Evolutionary conservation across 2,329 filamentous ascomycete species (phyloP), one percentile per base, ranked within the genome.

Genomic region (Penicillium glabrum): DNA sequence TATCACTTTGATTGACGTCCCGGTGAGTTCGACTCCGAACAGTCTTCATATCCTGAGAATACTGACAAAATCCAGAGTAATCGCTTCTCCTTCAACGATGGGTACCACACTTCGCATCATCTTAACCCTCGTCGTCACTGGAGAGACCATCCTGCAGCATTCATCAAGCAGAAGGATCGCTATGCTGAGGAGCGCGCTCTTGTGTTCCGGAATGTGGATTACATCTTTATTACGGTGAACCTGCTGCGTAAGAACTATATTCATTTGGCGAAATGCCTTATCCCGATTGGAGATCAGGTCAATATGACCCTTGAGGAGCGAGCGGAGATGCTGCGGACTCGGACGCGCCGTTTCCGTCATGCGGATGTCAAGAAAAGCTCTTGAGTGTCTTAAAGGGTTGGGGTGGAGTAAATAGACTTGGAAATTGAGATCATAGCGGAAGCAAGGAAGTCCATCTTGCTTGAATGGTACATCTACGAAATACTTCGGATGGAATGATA

Each of bases 151-250:
- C 90, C 90, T 0, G 79, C 86, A 13, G 84, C 89, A 7, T 91
- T 93, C 73, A 77, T 93, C 2, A 81, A 86, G 63, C 83, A 86
- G 46, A 91, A 91, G 73, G 75, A 83, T 24, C 82, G 80, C 3
- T 93, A 93, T 66, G 80, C 83, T 0, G 73, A 79, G 8, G 86
- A 91, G 67, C 78, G 85, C 21, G 90, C 89, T 0, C 80, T 93
- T 7, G 87, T 92, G 6, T 93, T 93, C 69, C 86, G 89, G 72
- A 87, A 92, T 67, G 91, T 93, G 65, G 89, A 93, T 72, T 93
- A 90, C 69, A 76, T 93, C 51, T 88, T 91, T 80, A 84, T 93
- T 59, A 91, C 89, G 0, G 72, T 90, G 33, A 82, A 82, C 44
- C 74, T 93, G 19, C 67, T 93, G 66, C 79, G 80, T 57, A 90